phyloP scores from a whole-genome alignment of 106 monocot genomes.

The Gastrodia elata region DNA sequence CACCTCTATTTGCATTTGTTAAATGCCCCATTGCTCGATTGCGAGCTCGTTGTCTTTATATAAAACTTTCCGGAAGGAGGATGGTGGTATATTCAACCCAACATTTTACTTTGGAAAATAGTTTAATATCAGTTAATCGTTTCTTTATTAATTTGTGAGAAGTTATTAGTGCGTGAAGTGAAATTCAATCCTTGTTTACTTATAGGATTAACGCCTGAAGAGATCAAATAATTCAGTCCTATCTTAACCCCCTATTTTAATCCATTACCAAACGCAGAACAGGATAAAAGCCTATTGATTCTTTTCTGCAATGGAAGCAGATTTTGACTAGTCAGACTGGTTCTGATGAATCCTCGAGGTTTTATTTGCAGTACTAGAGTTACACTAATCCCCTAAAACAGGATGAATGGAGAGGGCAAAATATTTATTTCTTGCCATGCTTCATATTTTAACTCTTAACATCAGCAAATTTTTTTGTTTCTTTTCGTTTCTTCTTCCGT shows the following conservation, averaged over 20 bases:
- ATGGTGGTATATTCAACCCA: neutral
- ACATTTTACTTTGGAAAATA: neutral
- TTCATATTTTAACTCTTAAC: too few relatives aligned
- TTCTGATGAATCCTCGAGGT: neutral
- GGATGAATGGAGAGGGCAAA: neutral
- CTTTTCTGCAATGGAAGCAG: neutral
- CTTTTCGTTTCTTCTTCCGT: neutral
- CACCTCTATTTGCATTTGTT: neutral
- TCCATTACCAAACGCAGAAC: neutral
- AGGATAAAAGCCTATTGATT: neutral
- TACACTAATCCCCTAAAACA: neutral
- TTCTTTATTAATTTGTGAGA: neutral
- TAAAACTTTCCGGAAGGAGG: neutral
- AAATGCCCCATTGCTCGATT: too few relatives aligned
- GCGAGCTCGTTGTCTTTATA: neutral
- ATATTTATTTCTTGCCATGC: neutral
- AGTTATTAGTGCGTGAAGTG: neutral
- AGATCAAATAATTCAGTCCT: too few relatives aligned
- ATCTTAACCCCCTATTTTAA: conserved; percentile 2
- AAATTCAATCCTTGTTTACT: neutral
- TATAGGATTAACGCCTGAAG: neutral
- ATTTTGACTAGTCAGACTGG: neutral
- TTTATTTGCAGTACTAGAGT: neutral
- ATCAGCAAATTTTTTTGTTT: too few relatives aligned
- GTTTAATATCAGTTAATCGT: neutral